phyloP scores from a whole-genome alignment of 768 basidiomycete species.

The Tricholoma saponaceum region DNA sequence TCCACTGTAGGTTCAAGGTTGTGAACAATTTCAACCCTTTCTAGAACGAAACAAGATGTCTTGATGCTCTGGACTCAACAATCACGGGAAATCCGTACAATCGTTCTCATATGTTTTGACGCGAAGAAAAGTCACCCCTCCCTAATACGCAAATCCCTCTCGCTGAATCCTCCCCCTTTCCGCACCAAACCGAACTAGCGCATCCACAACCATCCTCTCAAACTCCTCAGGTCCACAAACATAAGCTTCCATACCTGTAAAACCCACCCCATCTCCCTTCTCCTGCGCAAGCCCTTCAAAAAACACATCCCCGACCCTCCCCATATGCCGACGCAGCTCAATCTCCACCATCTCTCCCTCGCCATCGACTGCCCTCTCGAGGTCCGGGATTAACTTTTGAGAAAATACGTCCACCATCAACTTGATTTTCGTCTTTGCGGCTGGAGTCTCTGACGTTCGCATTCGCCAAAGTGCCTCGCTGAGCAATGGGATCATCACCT shows the following conservation, averaged over 20 bases:
- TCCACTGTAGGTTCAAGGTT: no score
- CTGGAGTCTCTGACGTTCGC: background rate
- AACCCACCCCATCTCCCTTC: constrained; percentile 3
- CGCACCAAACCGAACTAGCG: constrained; percentile 32
- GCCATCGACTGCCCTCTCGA: background rate
- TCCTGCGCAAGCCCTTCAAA: constrained; percentile 8
- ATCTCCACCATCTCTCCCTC: constrained; percentile 3
- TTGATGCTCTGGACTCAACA: no score
- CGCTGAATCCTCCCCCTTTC: constrained; percentile 25
- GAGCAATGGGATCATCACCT: constrained; percentile 44
- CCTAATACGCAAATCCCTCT: constrained; percentile 32
- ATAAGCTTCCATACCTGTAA: constrained; percentile 29
- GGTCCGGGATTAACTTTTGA: constrained; percentile 9
- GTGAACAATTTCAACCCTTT: no score
- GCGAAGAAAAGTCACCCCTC: no score
- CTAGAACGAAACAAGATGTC: no score
- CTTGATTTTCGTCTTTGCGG: background rate
- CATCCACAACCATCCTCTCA: constrained; percentile 32
- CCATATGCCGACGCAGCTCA: constrained; percentile 13
- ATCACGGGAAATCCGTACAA: no score
- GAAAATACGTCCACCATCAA: constrained; percentile 41
- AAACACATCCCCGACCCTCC: constrained; percentile 17
- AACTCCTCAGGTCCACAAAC: constrained; percentile 50
- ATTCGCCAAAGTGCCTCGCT: constrained; percentile 16
- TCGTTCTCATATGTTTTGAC: no score